phyloP scores from a whole-genome alignment of 2,329 filamentous ascomycete genomes.

The Phialophora chinensis region DNA sequence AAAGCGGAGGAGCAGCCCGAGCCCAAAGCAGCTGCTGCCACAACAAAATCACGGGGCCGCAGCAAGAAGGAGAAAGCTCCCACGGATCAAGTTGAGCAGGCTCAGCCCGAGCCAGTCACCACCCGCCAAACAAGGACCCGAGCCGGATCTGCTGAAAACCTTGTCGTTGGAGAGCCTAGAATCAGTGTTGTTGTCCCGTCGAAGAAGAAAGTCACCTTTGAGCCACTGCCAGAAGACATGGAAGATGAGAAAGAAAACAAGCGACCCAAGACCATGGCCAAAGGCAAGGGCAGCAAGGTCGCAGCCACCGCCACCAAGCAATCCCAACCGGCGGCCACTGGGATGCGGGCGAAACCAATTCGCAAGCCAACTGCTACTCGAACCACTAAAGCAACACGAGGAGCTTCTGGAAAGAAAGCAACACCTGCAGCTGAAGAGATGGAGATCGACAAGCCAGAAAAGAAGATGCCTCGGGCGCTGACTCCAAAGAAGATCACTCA shows the following conservation, averaged over 20 bases:
- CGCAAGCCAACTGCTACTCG: constrained; percentile 49
- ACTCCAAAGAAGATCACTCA: constrained; percentile 58
- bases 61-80: constrained; percentile 39
- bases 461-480: constrained; percentile 45
- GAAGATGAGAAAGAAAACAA: constrained; percentile 52
- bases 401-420: constrained; percentile 35
- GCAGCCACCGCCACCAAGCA: constrained; percentile 39
- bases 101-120: constrained; percentile 11
- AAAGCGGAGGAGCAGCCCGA: constrained; percentile 15
- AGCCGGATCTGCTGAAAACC: constrained; percentile 26
- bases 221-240: constrained; percentile 44
- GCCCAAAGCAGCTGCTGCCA: constrained; percentile 9
- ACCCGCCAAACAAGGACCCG: constrained; percentile 35
- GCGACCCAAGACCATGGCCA: constrained; percentile 38
- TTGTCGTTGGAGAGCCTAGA: constrained; percentile 17
- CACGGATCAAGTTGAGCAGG: constrained; percentile 21
- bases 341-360: constrained; percentile 53
- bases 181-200: constrained; percentile 34
- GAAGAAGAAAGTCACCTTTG: constrained; percentile 57
- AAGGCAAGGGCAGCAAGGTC: constrained; percentile 40
- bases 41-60: constrained; percentile 40
- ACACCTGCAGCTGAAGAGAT: constrained; percentile 17
- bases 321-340: constrained; percentile 42
- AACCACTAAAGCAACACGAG: constrained; percentile 42
- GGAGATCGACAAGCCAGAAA: constrained; percentile 34